Base-by-base conservation (phyloP, 108 stramenopile species). In the Mayamaea pseudoterrestris region DNA sequence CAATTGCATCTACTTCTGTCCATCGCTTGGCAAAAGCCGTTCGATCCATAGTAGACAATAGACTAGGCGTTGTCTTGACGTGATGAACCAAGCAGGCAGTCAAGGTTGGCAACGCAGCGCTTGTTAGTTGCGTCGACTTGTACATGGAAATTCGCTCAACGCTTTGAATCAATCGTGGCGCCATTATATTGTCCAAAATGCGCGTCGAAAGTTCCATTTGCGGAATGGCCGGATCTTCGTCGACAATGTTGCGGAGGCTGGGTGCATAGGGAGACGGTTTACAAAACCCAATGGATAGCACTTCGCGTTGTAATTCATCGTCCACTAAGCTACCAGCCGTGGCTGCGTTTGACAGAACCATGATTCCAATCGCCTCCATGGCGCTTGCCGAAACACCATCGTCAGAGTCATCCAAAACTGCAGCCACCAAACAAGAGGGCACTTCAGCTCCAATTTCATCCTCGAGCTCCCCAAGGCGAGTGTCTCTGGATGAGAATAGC, bases 361-460 rank as follows among this genome's bases (percentile, higher is more conserved):
- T 31, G n/a, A 47, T 66, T 30, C 78, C 80, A 39, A 88, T 44
- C 7, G 73, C 57, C 25, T 74, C 59, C 34, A 88, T 50, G 0
- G 85, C 80, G 7, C 69, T 27, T 17, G 61, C 63, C 3, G 80
- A 73, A 11, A 80, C 85, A 14, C 66, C 73, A 49, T 88, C 85
- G 47, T 80, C 76, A 6, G 34, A 35, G 12, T 81, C 66, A 29
- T 83, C 80, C 49, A 88, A 55, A 4, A 73, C 76, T 1, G 60
- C 73, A 27, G 48, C 46, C 2, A 66, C 35, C 6, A 88, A 58
- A 1, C 76, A 58, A 35, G 63, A 55, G 1, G 85, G 71, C n/a
- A 70, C 65, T 18, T 69, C 80, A 5, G 60, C 71, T 12, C 77
- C 78, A 2, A 74, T 58, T 50, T 74, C 73, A 54, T 83, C 82